phyloP scores from a whole-genome alignment of 2,329 filamentous ascomycete genomes.

The Alternaria solani region DNA sequence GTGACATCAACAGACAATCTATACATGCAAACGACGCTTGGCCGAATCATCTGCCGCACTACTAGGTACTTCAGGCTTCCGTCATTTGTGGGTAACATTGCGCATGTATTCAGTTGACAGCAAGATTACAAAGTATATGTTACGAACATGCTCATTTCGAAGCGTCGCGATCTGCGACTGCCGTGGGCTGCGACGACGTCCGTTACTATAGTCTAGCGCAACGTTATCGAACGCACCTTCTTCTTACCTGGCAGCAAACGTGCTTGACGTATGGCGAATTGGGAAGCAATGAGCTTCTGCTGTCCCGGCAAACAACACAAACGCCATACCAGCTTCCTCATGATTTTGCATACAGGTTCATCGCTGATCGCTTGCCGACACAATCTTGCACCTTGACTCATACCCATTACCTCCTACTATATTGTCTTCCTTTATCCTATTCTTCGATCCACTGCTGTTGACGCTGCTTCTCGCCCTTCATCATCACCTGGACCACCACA shows the following conservation, averaged over 20 bases:
- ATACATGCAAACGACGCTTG: not conserved
- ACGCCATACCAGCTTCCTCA: conserved; percentile 3
- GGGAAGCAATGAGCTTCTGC: not conserved
- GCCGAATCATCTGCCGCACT: not conserved
- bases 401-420: not conserved
- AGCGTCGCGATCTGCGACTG: not conserved
- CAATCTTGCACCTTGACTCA: not conserved
- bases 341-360: not conserved
- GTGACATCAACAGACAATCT: not conserved
- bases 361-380: not conserved
- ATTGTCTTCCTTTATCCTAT: not conserved
- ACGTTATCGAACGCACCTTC: not conserved
- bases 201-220: not conserved
- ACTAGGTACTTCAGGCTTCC: not conserved
- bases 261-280: not conserved
- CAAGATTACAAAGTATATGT: not conserved
- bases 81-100: not conserved
- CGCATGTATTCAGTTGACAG: not conserved
- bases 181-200: not conserved
- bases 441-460: not conserved
- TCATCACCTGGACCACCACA: not conserved
- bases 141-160: not conserved
- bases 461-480: not conserved
- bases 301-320: conserved; percentile 7
- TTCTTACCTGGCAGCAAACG: not conserved